Base-by-base conservation (phyloP, 768 basidiomycete genomes). In the Amanita thiersii region DNA sequence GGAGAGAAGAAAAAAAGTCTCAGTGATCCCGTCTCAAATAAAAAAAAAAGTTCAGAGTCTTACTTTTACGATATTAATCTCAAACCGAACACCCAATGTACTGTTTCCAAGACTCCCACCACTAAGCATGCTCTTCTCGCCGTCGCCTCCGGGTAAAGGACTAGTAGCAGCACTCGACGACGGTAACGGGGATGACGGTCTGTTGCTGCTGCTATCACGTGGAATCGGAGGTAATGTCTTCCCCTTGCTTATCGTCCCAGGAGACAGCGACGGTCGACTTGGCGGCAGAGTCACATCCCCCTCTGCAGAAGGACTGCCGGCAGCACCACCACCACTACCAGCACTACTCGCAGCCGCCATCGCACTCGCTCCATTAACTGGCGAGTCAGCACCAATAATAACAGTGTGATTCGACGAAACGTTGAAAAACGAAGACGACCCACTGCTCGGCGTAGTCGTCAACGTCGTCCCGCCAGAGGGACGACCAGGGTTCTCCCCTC, bases 1-100 rank as follows among this genome's bases (percentile, higher is more conserved):
- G 9, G n/a, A 14, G n/a, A 15, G 23, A 24, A 21, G 8, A 42
- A 26, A 43, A 40, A 44, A 15, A 18, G 26, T 43, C 37, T 21
- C 26, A 42, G 42, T 20, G 18, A 2, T 25, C 12, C 1, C 42
- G 21, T 20, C 14, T 39, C 15, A n/a, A 32, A 5, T 2, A 46
- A 28, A 36, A 25, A 17, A 17, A 9, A 39, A 37, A 20, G 32
- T 34, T 14, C 28, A 48, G 29, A 10, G 20, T 61, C 81, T 12
- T 49, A 93, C 92, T 77, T 97, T 97, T 58, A 99, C 89, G 50
- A 99, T 84, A 58, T 86, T 93, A 46, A 98, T 88, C 62, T 99
- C 94, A 60, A 98, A 99, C 47, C 90, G 76, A 8, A 99, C 94
- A 48, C 88, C 82, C 47, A 98, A 58, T 31, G 78, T 78, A 59